Percentiles rank a stretch among this genome's conserved stretches.
Conservation (phyloP, 2,329 filamentous ascomycete species). For the Phoma sp. region DNA sequence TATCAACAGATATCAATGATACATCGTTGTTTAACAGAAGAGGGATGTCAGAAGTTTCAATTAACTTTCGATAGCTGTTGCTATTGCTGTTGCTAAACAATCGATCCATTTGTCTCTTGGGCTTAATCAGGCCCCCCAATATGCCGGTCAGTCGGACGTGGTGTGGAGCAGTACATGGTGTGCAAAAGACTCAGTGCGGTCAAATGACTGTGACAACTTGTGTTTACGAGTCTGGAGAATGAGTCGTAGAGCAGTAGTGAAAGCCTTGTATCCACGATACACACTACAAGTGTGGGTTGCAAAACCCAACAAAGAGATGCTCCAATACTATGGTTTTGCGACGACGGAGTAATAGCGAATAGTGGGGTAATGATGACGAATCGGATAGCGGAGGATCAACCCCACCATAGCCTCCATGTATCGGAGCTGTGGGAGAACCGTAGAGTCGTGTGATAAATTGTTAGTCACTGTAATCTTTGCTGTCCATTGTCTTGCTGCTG, state of each 20-base stretch:
- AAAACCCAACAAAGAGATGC: no score
- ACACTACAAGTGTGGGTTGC: background rate
- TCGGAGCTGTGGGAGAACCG: background rate
- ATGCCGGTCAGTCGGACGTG: no score
- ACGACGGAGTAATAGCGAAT: background rate
- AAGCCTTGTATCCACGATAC: no score
- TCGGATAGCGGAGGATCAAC: background rate
- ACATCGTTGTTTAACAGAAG: no score
- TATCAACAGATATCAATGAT: no score
- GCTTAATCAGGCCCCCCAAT: no score
- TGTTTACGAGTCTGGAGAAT: no score
- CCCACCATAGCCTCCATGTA: background rate
- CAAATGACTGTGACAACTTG: background rate
- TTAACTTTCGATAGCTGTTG: no score
- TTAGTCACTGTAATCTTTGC: background rate
- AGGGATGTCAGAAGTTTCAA: no score
- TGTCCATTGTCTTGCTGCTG: background rate
- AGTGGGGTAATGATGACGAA: slow-evolving; percentile 5
- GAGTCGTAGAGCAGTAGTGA: no score
- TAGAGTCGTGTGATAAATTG: background rate
- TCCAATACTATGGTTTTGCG: background rate
- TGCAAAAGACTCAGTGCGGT: background rate
- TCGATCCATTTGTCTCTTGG: no score
- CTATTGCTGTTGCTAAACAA: no score
- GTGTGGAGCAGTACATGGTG: background rate